Evolutionary conservation across 306 rosid genomes (phyloP), one percentile per base, ranked within the genome.

Genomic region (Cicer arietinum): DNA sequence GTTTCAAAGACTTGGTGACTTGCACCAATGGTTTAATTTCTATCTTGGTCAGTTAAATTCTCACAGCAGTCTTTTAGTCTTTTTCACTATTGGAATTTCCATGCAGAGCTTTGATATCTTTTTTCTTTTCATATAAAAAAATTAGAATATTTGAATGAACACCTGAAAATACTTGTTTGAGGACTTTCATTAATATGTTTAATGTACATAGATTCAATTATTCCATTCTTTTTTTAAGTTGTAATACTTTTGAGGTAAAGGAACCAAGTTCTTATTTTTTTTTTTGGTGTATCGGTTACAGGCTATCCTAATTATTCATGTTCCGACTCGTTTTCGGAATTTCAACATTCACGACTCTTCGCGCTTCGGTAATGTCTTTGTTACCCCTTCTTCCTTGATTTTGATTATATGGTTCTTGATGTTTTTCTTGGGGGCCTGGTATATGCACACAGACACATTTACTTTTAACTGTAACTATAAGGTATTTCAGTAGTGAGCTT

Each of bases 301-400:
- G 99, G 99, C 96, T 35, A 89, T 95, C 83, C 85, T 95, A 79
- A 84, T 95, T 73, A 83, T 95, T 83, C 99, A 95, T 54, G 80
- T 92, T 83, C 99, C 99, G 17, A 76, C 82, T 76, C 85, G 84
- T 35, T 84, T 88, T 81, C 84, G 94, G 72, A 90, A 80, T 60
- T 90, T 89, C 81, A 81, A 72, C 89, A 89, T 92, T 66, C 79
- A 84, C 10, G 99, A 95, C 60, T 77, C 93, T 51, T 74, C 86
- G 51, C 89, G 83, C 70, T 85, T 92, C 60, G 98, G 99, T 95
- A 92, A 83, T 71, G 59, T 71, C 71, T 41, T 73, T 22, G 35
- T 67, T 71, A 57, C 71, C 10, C 12, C 44, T 67, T 18, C 45
- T 67, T 67, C 73, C 53, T 52, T 16, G 50, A 44, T 63, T 35